Percentiles rank a stretch among this genome's conserved stretches.
phyloP scores from a whole-genome alignment of 2,329 filamentous ascomycete genomes.

The Verticillium nubilum region DNA sequence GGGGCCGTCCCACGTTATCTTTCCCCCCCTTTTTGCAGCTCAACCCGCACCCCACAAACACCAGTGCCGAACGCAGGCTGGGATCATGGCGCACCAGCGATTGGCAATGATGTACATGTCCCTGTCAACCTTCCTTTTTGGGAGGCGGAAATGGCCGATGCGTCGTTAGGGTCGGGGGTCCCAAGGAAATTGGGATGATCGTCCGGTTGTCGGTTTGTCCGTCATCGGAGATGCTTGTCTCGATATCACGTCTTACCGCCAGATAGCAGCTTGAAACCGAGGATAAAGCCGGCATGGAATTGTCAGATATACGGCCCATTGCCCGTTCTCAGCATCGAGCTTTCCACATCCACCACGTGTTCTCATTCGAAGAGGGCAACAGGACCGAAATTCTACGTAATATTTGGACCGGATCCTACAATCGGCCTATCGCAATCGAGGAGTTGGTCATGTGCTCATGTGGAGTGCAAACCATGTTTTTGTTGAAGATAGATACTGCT shows the following conservation, averaged over 20 bases:
- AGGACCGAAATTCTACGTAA: neutral
- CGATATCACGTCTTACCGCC: neutral
- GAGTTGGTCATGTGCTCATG: neutral
- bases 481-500: neutral
- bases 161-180: neutral
- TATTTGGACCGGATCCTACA: neutral
- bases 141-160: neutral
- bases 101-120: neutral
- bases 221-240: neutral
- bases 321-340: neutral
- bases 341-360: neutral
- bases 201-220: neutral
- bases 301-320: neutral
- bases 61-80: neutral
- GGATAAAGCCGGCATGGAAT: too few relatives aligned
- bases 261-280: neutral
- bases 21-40: neutral
- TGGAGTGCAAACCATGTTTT: neutral
- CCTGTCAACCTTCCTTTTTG: neutral
- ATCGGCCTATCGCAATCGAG: neutral
- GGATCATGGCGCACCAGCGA: neutral
- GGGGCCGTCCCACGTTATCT: neutral
- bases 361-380: neutral
- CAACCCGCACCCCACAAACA: neutral
- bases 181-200: neutral